These are phyloP conservation scores for Filobasidium wieringae DNA, from an alignment of 768 basidiomycete genomes.

Conservation along the genomic window DNA sequence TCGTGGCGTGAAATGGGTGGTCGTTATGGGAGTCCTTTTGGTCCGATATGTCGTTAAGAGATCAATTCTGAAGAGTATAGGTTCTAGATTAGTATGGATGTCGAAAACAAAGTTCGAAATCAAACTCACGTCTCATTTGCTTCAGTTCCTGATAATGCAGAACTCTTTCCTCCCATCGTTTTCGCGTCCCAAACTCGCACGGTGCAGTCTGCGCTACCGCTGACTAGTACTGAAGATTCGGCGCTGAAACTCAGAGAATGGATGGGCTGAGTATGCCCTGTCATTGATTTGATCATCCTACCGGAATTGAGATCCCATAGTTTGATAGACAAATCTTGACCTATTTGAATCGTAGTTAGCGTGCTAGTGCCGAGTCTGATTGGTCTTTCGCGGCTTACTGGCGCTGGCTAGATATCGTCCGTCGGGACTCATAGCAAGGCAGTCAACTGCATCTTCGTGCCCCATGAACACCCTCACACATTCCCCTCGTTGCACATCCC, in stretches of 20 bases:
- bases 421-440: conserved; percentile 81
- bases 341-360: conserved; percentile 38
- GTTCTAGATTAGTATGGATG: background rate
- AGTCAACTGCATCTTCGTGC: conserved; percentile 76
- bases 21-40: conserved; percentile 83
- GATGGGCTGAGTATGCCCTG: conserved; percentile 76
- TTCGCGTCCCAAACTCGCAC: conserved; percentile 98
- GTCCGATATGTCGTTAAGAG: conserved; percentile 84
- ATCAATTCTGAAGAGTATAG: conserved; percentile 51
- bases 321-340: conserved; percentile 84
- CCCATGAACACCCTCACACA: conserved; percentile 93
- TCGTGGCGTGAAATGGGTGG: conserved; percentile 86
- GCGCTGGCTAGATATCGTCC: conserved; percentile 87
- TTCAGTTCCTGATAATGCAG: background rate
- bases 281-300: conserved; percentile 89
- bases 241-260: conserved; percentile 84
- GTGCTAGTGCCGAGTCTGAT: background rate
- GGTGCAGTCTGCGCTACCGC: conserved; percentile 87
- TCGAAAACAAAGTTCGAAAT: background rate
- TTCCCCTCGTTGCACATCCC: conserved; percentile 93
- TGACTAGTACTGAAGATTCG: conserved; percentile 80
- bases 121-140: conserved; percentile 55
- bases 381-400: conserved; percentile 45
- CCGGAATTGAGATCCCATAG: conserved; percentile 97
- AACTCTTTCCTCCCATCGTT: conserved; percentile 17